phyloP scores from a whole-genome alignment of 2,329 filamentous ascomycete genomes.

The Epicoccum sorghinum region DNA sequence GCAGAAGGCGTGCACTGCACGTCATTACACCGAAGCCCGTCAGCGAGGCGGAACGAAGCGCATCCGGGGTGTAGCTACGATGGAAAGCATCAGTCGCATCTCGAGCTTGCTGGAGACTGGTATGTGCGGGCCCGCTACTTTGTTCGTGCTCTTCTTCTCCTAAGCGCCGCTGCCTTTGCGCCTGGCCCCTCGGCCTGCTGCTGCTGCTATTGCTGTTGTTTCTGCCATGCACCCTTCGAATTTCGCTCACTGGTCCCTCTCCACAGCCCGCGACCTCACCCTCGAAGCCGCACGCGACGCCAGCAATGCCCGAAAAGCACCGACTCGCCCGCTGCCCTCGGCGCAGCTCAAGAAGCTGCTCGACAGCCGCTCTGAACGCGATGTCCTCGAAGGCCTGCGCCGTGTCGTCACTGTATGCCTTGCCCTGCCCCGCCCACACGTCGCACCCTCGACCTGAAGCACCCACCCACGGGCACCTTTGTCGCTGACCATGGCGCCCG shows the following conservation, averaged over 20 bases:
- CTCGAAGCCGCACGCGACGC: constrained; percentile 95
- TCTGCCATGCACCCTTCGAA: constrained; percentile 44
- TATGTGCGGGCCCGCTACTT: constrained; percentile 50
- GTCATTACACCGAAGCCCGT: not conserved
- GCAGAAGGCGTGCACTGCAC: constrained; percentile 2
- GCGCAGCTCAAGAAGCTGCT: constrained; percentile 91
- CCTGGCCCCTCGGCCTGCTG: not conserved
- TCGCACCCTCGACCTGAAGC: not conserved
- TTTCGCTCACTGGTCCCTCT: constrained; percentile 49
- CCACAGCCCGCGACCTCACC: constrained; percentile 88
- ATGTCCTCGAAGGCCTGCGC: constrained; percentile 89
- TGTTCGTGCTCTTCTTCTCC: not conserved
- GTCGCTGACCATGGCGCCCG: constrained; percentile 25
- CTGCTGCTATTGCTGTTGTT: not conserved
- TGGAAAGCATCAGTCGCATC: constrained; percentile 97
- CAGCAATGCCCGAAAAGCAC: constrained; percentile 61
- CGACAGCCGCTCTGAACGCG: constrained; percentile 90
- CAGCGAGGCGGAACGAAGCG: constrained; percentile 23
- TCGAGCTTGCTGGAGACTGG: constrained; percentile 94
- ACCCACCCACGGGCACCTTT: not conserved
- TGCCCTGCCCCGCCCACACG: constrained; percentile 20
- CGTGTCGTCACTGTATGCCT: constrained; percentile 79
- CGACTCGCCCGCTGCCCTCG: constrained; percentile 72
- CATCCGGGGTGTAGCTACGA: constrained; percentile 49
- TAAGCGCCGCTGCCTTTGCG: not conserved